Conservation (phyloP, 257 asterid genomes). For the Solanum rostratum region DNA sequence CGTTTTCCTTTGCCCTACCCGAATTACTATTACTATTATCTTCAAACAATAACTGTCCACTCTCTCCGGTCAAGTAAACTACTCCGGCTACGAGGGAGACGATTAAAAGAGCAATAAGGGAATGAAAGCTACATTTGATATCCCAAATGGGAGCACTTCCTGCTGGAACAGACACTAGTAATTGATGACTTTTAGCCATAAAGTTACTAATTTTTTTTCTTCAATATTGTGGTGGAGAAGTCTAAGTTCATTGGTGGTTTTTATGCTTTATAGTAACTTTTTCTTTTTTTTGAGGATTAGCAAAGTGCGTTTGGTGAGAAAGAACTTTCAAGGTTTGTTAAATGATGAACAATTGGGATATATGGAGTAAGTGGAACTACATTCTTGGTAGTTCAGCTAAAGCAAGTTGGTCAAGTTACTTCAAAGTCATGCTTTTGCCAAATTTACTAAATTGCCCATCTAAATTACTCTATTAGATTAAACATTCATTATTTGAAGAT, state of each 20-base stretch:
- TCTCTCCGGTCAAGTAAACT: constrained; percentile 47
- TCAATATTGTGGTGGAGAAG: background rate
- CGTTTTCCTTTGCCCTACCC: background rate
- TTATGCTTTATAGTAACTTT: background rate
- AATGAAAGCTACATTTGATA: constrained; percentile 45
- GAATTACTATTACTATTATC: background rate
- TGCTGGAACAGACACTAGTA: constrained; percentile 13
- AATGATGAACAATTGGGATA: constrained; percentile 23
- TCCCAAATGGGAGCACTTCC: constrained; percentile 19
- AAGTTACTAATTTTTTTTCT: background rate
- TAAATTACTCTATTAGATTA: background rate
- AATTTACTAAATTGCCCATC: background rate
- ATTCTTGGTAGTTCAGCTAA: constrained; percentile 17
- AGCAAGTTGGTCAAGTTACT: constrained; percentile 5
- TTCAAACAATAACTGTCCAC: constrained; percentile 22
- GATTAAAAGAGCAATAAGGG: constrained; percentile 39
- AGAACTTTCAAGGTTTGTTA: background rate
- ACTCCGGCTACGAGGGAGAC: constrained; percentile 44
- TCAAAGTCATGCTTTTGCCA: background rate
- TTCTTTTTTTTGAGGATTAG: background rate
- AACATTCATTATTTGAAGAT: background rate
- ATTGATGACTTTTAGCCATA: constrained; percentile 16
- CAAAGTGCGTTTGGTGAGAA: constrained; percentile 22
- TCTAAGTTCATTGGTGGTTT: background rate
- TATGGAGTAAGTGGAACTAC: constrained; percentile 11